Evolutionary conservation across 257 asterid genomes (phyloP).

Genomic region (Rhazya stricta): DNA sequence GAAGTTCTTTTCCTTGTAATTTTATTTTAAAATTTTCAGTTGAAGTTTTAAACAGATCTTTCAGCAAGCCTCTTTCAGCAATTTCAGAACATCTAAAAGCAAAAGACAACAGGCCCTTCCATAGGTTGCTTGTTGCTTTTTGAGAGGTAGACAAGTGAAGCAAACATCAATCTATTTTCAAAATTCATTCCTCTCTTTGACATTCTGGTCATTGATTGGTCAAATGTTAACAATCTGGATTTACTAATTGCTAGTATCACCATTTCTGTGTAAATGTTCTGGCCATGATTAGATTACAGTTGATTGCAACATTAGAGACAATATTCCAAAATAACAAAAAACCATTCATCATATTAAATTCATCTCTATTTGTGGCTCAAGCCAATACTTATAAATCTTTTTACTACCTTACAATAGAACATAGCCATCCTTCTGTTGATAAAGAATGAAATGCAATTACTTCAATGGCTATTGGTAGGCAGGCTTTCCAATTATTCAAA

Average conservation of each 20-base stretch:
- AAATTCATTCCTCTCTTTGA: neutral
- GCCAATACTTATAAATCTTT: neutral
- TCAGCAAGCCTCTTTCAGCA: neutral
- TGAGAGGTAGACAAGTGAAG: neutral
- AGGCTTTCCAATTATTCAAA: conserved; percentile 5
- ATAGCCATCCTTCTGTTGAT: neutral
- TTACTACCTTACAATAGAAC: no score
- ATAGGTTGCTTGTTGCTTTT: neutral
- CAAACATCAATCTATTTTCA: neutral
- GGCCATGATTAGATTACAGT: neutral
- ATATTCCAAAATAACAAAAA: neutral
- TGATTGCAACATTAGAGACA: neutral
- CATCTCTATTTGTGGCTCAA: neutral
- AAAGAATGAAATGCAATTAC: neutral
- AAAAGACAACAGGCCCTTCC: neutral
- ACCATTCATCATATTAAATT: neutral
- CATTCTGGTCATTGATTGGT: neutral
- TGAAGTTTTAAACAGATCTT: neutral
- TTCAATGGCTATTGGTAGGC: neutral
- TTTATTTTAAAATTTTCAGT: neutral
- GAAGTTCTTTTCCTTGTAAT: neutral
- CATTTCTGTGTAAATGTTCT: neutral
- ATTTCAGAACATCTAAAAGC: neutral
- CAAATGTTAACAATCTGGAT: neutral
- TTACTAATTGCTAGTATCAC: neutral